phyloP scores from a whole-genome alignment of 352 stramenopile species.

The Phytophthora meadii region DNA sequence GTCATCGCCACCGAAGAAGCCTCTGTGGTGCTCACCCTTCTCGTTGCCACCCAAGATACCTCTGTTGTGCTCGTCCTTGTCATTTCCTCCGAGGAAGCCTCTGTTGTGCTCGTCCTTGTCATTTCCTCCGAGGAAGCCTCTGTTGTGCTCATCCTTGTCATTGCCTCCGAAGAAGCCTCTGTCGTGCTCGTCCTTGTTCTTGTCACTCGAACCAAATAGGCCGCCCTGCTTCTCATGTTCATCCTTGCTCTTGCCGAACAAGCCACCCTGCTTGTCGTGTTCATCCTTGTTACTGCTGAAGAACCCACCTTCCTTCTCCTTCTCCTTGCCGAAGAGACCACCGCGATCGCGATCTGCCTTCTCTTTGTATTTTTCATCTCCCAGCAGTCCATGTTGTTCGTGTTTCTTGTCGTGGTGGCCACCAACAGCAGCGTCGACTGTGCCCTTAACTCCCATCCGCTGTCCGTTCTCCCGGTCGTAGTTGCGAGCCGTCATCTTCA shows the following conservation, averaged over 20 bases:
- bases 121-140: slow-evolving; percentile 1
- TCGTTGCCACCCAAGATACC: slow-evolving; percentile 1
- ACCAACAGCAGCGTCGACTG: slow-evolving; percentile 26
- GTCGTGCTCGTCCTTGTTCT: slow-evolving; percentile 3
- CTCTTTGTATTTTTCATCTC: slow-evolving; percentile 1
- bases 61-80: slow-evolving; percentile 4
- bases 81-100: slow-evolving; percentile 20
- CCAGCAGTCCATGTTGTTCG: slow-evolving; percentile 13
- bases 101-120: slow-evolving; percentile 24
- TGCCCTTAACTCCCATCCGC: slow-evolving; percentile 32
- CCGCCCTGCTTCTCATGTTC: neutral
- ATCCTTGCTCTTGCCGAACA: slow-evolving; percentile 8
- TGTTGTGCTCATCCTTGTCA: slow-evolving; percentile 10
- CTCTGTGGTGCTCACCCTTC: slow-evolving; percentile 8
- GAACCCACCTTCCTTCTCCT: slow-evolving; percentile 8
- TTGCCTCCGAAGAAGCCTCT: neutral
- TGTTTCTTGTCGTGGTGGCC: slow-evolving; percentile 15
- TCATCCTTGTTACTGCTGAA: slow-evolving; percentile 11
- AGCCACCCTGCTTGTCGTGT: slow-evolving; percentile 3
- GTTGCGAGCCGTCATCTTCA: slow-evolving; percentile 30
- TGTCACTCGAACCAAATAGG: slow-evolving; percentile 1
- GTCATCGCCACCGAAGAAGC: slow-evolving; percentile 12
- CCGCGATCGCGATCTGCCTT: neutral
- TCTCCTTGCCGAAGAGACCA: slow-evolving; percentile 2
- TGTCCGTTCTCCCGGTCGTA: slow-evolving; percentile 38